Evolutionary conservation across 2,329 filamentous ascomycete genomes (phyloP).

Genomic region (Fragosphaeria purpurea): DNA sequence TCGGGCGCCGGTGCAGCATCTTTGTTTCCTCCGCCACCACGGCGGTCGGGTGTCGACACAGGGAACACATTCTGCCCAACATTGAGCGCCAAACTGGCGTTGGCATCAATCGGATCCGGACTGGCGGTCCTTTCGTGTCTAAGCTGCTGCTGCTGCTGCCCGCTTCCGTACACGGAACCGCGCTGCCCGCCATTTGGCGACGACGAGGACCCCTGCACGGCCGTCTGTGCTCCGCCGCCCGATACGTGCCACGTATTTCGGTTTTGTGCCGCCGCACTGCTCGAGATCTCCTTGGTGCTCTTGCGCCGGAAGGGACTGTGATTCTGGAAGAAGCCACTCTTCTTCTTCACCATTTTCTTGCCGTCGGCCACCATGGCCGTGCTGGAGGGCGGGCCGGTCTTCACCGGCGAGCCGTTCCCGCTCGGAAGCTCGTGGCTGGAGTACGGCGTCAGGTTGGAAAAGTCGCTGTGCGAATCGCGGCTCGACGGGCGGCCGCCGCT

Average conservation of each 20-base stretch:
- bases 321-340: conserved; percentile 85
- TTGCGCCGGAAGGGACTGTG: conserved; percentile 88
- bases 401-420: conserved; percentile 63
- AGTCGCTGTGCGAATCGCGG: conserved; percentile 82
- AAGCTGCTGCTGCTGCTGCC: conserved; percentile 18
- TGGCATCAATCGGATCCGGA: conserved; percentile 80
- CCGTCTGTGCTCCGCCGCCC: conserved; percentile 6
- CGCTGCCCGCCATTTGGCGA: not conserved
- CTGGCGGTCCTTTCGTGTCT: conserved; percentile 43
- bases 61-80: conserved; percentile 94
- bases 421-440: conserved; percentile 75
- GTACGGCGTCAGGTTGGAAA: conserved; percentile 79
- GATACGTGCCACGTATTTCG: conserved; percentile 51
- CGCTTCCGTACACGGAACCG: conserved; percentile 6
- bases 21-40: conserved; percentile 48
- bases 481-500: conserved; percentile 69
- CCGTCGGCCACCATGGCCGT: conserved; percentile 43
- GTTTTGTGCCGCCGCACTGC: conserved; percentile 26
- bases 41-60: conserved; percentile 60
- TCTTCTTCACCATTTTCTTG: conserved; percentile 58
- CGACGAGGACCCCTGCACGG: conserved; percentile 12
- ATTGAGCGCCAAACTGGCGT: conserved; percentile 86
- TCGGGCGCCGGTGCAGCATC: conserved; percentile 37
- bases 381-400: conserved; percentile 26
- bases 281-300: conserved; percentile 63